A percentile compares a stretch with the other conserved stretches of the same genome.
phyloP scores from a whole-genome alignment of 768 basidiomycete genomes.

The Lentinula lateritia region DNA sequence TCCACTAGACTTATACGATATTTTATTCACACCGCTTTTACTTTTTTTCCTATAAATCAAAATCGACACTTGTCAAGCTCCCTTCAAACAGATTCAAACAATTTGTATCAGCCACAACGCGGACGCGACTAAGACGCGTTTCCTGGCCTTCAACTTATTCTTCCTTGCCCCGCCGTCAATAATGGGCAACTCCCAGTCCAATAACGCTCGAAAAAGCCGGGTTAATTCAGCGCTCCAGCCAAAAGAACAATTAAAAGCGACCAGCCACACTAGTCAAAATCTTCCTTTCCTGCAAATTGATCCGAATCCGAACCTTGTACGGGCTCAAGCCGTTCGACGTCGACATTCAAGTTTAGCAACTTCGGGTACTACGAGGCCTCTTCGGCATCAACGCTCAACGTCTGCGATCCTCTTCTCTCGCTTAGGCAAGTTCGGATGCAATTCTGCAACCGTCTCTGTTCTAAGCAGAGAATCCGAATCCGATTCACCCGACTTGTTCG shows the following conservation, averaged over 20 bases:
- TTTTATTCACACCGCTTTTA: slow-evolving; percentile 23
- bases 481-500: neutral
- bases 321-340: slow-evolving; percentile 4
- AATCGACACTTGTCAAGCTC: neutral
- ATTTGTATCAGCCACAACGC: neutral
- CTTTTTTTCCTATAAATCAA: slow-evolving; percentile 14
- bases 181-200: slow-evolving; percentile 10
- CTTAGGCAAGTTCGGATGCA: slow-evolving; percentile 25
- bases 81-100: neutral
- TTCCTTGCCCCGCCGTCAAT: neutral
- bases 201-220: neutral
- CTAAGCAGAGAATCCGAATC: neutral
- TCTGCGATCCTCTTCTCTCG: slow-evolving; percentile 21
- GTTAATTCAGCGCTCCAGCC: neutral
- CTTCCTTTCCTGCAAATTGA: neutral
- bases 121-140: neutral
- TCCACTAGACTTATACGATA: slow-evolving; percentile 24
- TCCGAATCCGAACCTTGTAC: slow-evolving; percentile 7
- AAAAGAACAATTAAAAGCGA: neutral
- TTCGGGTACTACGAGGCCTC: neutral
- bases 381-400: slow-evolving; percentile 1
- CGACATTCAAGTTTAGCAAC: neutral
- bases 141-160: neutral
- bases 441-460: neutral
- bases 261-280: neutral